phyloP scores from a whole-genome alignment of 305 asterid species.

The Fraxinus sp. region DNA sequence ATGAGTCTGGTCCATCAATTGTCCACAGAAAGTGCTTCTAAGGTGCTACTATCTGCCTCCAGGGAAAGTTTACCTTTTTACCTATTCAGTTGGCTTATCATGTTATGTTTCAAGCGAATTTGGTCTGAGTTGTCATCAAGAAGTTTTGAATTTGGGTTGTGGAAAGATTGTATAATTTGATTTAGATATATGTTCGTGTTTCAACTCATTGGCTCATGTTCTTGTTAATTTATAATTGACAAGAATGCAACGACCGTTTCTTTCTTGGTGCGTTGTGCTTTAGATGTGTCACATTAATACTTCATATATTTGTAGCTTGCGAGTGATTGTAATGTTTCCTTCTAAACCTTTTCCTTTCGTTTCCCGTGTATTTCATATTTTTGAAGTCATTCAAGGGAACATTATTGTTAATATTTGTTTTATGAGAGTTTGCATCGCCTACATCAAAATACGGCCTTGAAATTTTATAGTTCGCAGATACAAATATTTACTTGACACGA shows the following conservation, averaged over 20 bases:
- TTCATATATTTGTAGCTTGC: not conserved
- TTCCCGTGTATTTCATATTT: not conserved
- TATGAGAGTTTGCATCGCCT: not conserved
- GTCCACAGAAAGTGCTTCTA: constrained; percentile 19
- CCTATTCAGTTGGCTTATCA: not conserved
- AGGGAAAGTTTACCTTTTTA: not conserved
- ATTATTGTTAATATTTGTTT: not conserved
- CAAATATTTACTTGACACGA: not conserved
- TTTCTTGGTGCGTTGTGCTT: not conserved
- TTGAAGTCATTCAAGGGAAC: not conserved
- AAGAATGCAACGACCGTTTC: not conserved
- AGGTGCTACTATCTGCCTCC: constrained; percentile 25
- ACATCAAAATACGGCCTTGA: not conserved
- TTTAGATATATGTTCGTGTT: not conserved
- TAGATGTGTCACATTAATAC: not conserved
- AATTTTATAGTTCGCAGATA: not conserved
- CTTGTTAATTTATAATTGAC: not conserved
- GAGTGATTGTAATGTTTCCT: not conserved
- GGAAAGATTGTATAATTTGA: not conserved
- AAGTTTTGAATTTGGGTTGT: not conserved
- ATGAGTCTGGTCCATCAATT: not conserved
- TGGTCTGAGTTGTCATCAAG: not conserved
- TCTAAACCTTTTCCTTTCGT: not conserved
- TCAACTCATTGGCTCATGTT: not conserved
- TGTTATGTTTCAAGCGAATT: not conserved